phyloP scores from a whole-genome alignment of 164 flowering plant genomes.

The Kalanchoe fedtschenkoi region DNA sequence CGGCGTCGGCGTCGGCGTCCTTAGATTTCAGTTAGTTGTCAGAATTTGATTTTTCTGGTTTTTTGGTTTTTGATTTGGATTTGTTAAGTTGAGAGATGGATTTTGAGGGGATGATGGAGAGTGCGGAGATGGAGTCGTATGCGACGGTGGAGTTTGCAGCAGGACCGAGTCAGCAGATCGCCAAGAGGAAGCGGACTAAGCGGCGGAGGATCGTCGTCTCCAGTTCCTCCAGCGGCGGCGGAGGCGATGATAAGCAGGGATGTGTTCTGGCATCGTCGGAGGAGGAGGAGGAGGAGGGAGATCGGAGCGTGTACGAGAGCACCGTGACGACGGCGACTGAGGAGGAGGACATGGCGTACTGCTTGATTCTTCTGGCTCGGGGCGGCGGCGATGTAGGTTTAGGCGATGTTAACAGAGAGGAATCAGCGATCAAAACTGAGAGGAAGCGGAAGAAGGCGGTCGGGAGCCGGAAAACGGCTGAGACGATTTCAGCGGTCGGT shows the following conservation, averaged over 20 bases:
- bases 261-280: neutral
- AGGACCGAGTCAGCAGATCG: slow-evolving; percentile 1
- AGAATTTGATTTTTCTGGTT: neutral
- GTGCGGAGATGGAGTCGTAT: neutral
- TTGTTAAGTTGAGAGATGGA: neutral
- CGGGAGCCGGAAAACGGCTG: neutral
- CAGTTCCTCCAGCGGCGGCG: neutral
- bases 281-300: neutral
- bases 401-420: neutral
- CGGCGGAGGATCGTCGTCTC: neutral
- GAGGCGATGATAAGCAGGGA: neutral
- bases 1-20: too few relatives aligned
- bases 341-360: slow-evolving; percentile 5
- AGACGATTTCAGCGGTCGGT: neutral
- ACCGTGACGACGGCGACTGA: neutral
- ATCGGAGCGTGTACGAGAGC: neutral
- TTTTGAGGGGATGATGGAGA: neutral
- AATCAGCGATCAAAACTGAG: neutral
- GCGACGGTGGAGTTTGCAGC: neutral
- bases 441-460: neutral
- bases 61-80: neutral
- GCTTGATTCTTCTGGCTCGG: slow-evolving; percentile 3
- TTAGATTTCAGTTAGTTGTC: neutral
- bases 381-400: neutral
- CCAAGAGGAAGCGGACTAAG: neutral